Base-by-base conservation (phyloP, 2,329 filamentous ascomycete genomes). In the Sclerotinia spermophila region DNA sequence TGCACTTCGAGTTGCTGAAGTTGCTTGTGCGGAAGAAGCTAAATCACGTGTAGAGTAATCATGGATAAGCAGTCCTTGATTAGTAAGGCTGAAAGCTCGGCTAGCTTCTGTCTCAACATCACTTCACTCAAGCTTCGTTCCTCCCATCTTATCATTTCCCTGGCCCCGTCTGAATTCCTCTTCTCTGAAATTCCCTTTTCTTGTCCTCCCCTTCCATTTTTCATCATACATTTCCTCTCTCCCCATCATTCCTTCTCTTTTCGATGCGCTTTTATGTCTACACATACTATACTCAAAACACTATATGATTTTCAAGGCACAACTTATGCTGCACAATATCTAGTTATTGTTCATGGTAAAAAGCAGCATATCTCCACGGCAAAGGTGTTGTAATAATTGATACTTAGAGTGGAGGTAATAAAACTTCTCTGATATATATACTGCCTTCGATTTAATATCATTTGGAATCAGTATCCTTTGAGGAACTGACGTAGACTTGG, bases 121-220 rank as follows among this genome's bases (percentile, higher is more conserved):
- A 66, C 45, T 66, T 66, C 45, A 66, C 21, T 53, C 45, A 65
- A 10, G 45, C 62, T 42, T 66, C 45, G 35, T 66, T 53, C 45
- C 10, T 66, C 42, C 45, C 33, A 30, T 40, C 27, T 38, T 30
- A 2, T 30, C 3, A 21, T 64, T 40, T 40, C 15, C 24, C 33
- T 30, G 2, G 21, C 6, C 45, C 56, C 33, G 35, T 40, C 13
- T n/a, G 35, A 1, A n/a, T 42, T 11, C 5, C 6, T 8, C 24
- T 35, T 48, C 19, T 38, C 15, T 7, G 19, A 1, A 7, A 40
- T 13, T 27, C 51, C 1, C 8, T 27, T 38, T 13, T 35, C 6
- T 35, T n/a, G 24, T 35, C 5, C 11, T 35, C 13, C 11, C 48
- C 45, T 51, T 51, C 45, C 45, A 24, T 24, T n/a, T 27, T n/a